Percentiles rank a stretch among this genome's conserved stretches.
These are phyloP conservation scores for Aaosphaeria pasadenensis DNA, from an alignment of 2,329 filamentous ascomycete genomes.

Conservation along the genomic window DNA sequence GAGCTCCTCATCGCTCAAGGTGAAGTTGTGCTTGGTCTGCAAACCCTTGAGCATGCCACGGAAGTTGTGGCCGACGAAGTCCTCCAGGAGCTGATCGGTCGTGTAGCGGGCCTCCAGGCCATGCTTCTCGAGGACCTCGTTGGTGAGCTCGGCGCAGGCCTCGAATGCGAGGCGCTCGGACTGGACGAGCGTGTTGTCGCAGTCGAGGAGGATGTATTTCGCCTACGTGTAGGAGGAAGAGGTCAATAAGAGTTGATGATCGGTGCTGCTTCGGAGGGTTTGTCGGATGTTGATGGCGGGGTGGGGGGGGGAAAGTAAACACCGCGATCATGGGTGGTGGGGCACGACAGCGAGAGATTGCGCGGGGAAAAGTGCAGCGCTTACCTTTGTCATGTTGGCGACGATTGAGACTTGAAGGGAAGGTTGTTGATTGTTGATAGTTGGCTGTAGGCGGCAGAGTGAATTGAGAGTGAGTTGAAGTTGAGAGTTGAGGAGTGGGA, in stretches of 20 bases:
- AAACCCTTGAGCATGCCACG: constrained; percentile 82
- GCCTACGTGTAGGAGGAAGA: constrained; percentile 21
- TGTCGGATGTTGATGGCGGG: background rate
- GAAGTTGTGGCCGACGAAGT: constrained; percentile 95
- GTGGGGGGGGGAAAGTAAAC: background rate
- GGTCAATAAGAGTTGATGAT: too few relatives aligned
- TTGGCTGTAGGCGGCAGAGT: too few relatives aligned
- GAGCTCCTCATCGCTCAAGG: constrained; percentile 64
- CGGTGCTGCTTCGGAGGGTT: background rate
- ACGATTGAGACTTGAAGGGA: too few relatives aligned
- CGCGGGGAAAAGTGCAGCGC: background rate
- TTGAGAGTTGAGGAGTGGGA: background rate
- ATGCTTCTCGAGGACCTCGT: constrained; percentile 72
- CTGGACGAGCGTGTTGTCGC: constrained; percentile 88
- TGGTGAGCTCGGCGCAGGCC: constrained; percentile 84
- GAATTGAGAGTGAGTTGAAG: background rate
- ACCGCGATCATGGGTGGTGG: background rate
- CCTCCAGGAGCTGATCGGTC: constrained; percentile 71
- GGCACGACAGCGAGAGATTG: background rate
- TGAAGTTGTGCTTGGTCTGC: constrained; percentile 72
- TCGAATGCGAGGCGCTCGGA: constrained; percentile 90
- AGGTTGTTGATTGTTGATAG: too few relatives aligned
- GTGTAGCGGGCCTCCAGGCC: constrained; percentile 69
- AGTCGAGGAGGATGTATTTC: constrained; percentile 54
- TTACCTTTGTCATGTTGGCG: constrained; percentile 8